phyloP scores from a whole-genome alignment of 1,284 basidiomycete genomes.

The Sporisorium exsertum region DNA sequence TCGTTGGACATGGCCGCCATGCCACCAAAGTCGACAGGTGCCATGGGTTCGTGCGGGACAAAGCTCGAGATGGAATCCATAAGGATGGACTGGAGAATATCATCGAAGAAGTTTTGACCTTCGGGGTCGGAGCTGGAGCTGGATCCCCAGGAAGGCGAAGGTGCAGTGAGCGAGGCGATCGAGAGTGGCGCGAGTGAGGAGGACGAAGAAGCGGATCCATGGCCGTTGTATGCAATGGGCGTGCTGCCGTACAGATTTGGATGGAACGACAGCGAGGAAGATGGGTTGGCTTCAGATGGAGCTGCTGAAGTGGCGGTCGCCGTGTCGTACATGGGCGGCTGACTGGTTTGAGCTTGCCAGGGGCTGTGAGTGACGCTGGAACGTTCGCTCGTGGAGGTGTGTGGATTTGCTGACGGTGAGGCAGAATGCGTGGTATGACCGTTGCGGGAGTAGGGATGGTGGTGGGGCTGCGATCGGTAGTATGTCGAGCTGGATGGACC shows the following conservation, averaged over 20 bases:
- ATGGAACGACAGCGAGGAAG: constrained; percentile 17
- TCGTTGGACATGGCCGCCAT: constrained; percentile 16
- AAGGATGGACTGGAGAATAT: constrained; percentile 48
- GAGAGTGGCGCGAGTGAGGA: constrained; percentile 21
- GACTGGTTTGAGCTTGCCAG: constrained; percentile 20
- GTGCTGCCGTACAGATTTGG: constrained; percentile 32
- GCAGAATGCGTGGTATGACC: constrained; percentile 8
- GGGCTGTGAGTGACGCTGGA: constrained; percentile 7
- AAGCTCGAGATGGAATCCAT: constrained; percentile 53
- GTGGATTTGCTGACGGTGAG: background rate
- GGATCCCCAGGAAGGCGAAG: constrained; percentile 44
- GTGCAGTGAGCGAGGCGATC: constrained; percentile 36
- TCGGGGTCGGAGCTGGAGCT: constrained; percentile 40
- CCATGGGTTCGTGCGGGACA: constrained; percentile 41
- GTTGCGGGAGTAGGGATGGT: constrained; percentile 29
- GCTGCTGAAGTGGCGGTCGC: background rate
- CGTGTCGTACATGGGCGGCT: constrained; percentile 16
- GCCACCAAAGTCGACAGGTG: constrained; percentile 7
- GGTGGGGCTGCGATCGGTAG: constrained; percentile 18
- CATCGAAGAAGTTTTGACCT: constrained; percentile 49
- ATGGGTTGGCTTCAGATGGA: constrained; percentile 6
- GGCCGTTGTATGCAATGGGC: constrained; percentile 28
- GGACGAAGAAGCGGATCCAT: constrained; percentile 7
- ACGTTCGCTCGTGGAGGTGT: background rate
- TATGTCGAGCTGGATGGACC: constrained; percentile 13